phyloP scores from a whole-genome alignment of 352 stramenopile species.

The Phytophthora sp. region DNA sequence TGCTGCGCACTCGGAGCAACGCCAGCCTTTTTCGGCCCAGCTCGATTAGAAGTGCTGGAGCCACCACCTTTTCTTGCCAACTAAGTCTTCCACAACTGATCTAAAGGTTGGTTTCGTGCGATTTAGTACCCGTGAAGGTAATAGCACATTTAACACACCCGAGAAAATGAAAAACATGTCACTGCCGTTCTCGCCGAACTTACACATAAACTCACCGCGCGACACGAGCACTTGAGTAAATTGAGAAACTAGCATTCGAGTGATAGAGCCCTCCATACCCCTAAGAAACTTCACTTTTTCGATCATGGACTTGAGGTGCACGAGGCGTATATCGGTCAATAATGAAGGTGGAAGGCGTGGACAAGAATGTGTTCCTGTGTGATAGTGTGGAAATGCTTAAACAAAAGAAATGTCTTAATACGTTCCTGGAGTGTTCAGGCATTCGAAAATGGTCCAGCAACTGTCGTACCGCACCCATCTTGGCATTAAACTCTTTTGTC shows the following conservation, averaged over 20 bases:
- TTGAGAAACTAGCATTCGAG: constrained; percentile 66
- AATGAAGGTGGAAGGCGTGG: constrained; percentile 57
- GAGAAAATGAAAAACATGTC: constrained; percentile 82
- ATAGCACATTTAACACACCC: constrained; percentile 45
- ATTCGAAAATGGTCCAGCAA: constrained; percentile 62
- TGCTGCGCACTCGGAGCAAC: too few species aligned
- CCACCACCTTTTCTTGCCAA: too few species aligned
- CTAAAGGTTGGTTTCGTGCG: neutral
- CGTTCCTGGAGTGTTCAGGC: constrained; percentile 40
- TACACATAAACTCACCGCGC: constrained; percentile 61
- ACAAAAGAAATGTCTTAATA: constrained; percentile 70
- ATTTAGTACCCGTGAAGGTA: constrained; percentile 16
- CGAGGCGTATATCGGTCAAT: constrained; percentile 63
- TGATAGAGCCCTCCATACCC: constrained; percentile 57
- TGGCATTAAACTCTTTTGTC: constrained; percentile 63
- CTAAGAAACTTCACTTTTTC: constrained; percentile 61
- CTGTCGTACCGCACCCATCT: constrained; percentile 56
- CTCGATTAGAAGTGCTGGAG: too few species aligned
- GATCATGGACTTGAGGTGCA: constrained; percentile 70
- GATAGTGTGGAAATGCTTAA: constrained; percentile 70
- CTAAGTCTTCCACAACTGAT: neutral
- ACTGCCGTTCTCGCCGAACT: constrained; percentile 55
- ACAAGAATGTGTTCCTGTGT: constrained; percentile 66
- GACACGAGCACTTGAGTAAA: constrained; percentile 63
- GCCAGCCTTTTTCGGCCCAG: too few species aligned